Conservation (phyloP, 345 rosid genomes). For the Heritiera littoralis region DNA sequence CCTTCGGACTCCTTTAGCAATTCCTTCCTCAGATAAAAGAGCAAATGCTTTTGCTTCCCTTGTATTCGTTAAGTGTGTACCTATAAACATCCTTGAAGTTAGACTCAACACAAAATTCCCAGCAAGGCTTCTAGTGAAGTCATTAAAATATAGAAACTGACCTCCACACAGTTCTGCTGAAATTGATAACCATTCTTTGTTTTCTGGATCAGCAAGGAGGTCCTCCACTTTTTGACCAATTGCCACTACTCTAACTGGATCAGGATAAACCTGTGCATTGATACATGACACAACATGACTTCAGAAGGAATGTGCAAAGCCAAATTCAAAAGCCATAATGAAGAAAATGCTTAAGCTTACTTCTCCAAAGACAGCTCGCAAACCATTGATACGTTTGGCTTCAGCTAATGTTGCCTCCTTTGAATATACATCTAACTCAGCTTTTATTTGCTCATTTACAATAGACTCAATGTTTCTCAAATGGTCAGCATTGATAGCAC, state of each 20-base stretch:
- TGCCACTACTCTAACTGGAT: constrained; percentile 93
- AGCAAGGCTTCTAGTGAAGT: constrained; percentile 16
- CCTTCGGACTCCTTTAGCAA: constrained; percentile 88
- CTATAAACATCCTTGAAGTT: constrained; percentile 38
- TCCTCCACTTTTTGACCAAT: constrained; percentile 80
- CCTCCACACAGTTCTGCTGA: constrained; percentile 98
- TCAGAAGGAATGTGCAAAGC: constrained; percentile 5
- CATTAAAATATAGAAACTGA: constrained; percentile 27
- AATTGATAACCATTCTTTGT: constrained; percentile 62
- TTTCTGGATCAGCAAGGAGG: constrained; percentile 86
- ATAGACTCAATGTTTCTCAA: constrained; percentile 80
- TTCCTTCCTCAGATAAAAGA: constrained; percentile 93
- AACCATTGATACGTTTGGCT: constrained; percentile 73
- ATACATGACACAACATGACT: constrained; percentile 14
- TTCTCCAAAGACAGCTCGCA: constrained; percentile 99
- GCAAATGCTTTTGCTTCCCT: constrained; percentile 92
- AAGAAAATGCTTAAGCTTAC: constrained; percentile 42
- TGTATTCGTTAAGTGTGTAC: constrained; percentile 89
- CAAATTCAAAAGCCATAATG: constrained; percentile 15
- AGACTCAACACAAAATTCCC: constrained; percentile 28
- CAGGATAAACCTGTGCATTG: constrained; percentile 77
- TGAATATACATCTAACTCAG: constrained; percentile 77
- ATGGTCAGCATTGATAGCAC: constrained; percentile 76
- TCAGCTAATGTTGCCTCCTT: constrained; percentile 75
- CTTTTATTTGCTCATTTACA: constrained; percentile 87